Evolutionary conservation across 2,329 filamentous ascomycete species (phyloP), one percentile per base, ranked within the genome.

Genomic region (Trichophaea hybrida): DNA sequence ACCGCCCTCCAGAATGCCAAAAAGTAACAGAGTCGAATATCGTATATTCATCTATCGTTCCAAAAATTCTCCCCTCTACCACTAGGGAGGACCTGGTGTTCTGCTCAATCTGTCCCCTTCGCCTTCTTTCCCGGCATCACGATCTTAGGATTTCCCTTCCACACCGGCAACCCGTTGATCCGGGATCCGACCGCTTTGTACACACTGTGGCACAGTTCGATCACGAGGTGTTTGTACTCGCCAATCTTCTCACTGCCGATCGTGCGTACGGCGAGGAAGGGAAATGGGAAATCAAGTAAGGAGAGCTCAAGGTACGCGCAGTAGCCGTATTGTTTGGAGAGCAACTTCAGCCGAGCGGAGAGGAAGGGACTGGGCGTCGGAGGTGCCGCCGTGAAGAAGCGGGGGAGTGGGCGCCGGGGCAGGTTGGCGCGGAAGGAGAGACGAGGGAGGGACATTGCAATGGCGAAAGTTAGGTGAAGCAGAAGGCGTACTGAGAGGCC

Each of bases 241-340:
- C 88, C 90, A 69, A 98, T 93, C 59, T 80, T 80, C 32, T 98
- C 93, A 0, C 87, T 86, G 13, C 93, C 93, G 1, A 95, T 78
- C 56, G 83, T 75, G 59, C 84, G 80, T 51, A 98, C 93, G 7
- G 93, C 81, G 58, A 94, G 74, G 74, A 95, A 98, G 74, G 91
- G 97, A 71, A 97, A 87, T 0, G 93, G 93, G 66, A 97, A 94
- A 73, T 98, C 93, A 55, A 95, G 74, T 40, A 86, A 85, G 46
- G 86, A 90, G 58, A 98, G 74, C 0, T 77, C 78, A 8, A 96
- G 73, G 72, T 98, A 98, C 0, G 90, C 90, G 2, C 86, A 80
- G 88, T 90, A 97, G 44, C 93, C 93, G 72, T 98, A 98, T 72
- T 97, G 91, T 64, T 84, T 83, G 2, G 85, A 89, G 50, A 98